phyloP scores from a whole-genome alignment of 331 rosid species.

The Quercus lobata region DNA sequence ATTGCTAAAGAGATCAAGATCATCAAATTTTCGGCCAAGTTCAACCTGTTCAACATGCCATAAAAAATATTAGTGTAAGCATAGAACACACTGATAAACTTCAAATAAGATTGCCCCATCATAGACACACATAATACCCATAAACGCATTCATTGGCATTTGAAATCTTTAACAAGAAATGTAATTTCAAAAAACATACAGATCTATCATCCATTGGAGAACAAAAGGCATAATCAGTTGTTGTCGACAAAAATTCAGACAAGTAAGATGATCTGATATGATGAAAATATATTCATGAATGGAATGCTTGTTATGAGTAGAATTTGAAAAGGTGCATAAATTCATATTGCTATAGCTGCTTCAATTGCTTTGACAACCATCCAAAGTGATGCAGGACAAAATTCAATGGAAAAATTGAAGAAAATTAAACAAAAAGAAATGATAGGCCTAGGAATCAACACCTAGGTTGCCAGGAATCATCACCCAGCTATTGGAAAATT shows the following conservation, averaged over 20 bases:
- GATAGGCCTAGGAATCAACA: too few relatives aligned
- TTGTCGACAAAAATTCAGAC: background rate
- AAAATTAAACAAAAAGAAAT: too few relatives aligned
- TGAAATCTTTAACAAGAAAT: background rate
- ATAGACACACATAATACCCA: background rate
- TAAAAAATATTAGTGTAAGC: conserved; percentile 15
- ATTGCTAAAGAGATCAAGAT: conserved; percentile 62
- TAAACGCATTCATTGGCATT: background rate
- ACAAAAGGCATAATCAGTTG: background rate
- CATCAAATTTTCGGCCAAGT: conserved; percentile 69
- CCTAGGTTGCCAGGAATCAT: too few relatives aligned
- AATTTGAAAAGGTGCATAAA: conserved; percentile 6
- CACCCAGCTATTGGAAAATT: too few relatives aligned
- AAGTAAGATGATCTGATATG: background rate
- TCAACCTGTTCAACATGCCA: conserved; percentile 58
- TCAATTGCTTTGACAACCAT: background rate
- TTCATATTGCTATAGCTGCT: background rate
- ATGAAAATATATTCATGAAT: background rate
- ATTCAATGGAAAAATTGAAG: too few relatives aligned
- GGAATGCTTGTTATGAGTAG: background rate
- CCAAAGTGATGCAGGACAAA: background rate
- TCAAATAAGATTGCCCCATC: background rate
- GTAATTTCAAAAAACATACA: background rate
- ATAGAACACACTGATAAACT: conserved; percentile 12
- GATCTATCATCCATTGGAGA: background rate